Evolutionary conservation across 192 early-diverging fungal species (phyloP), one percentile per base, ranked within the genome.

Genomic region (Martensiomyces pterosporus): DNA sequence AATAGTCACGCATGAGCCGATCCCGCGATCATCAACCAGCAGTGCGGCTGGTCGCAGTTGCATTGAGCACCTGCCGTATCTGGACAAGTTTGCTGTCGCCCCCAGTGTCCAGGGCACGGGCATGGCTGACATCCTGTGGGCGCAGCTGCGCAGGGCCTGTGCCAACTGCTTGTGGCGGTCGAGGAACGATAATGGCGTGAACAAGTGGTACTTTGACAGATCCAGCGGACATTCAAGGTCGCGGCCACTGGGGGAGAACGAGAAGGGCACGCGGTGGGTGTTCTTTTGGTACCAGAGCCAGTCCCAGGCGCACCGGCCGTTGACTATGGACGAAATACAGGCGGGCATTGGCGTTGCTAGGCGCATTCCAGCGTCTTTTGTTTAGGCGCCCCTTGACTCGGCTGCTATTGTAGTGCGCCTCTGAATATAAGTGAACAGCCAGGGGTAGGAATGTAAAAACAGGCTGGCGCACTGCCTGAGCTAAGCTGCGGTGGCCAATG

Each of bases 191-290:
- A 97, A 97, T 49, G 86, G 83, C 0, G 92, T 97, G 4, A 97
- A 97, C 57, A 89, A 88, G 57, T 97, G 94, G 94, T 97, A 97
- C 36, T 97, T 93, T 85, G 92, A 94, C 39, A 77, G 89, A n/a
- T 81, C 82, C 3, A 76, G 83, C 51, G 93, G 93, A n/a, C 87
- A 87, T 43, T 38, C 83, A 7, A 46, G 73, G 23, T 62, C 91
- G 43, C 65, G 54, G 3, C 50, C 49, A 10, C 12, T 41, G 44
- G 12, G 23, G 33, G 36, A 29, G 12, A 45, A 17, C 7, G 41
- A 46, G 33, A 23, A n/a, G 21, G 83, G 77, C 13, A 77, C 78
- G 5, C 67, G 85, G 12, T 97, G 94, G 94, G 85, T 85, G 33
- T 77, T 92, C 42, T 97, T 97, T 63, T 97, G 90, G 90, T 62